Conservation (phyloP, 129 eudicot genomes). For the Flaveria trinervia region DNA sequence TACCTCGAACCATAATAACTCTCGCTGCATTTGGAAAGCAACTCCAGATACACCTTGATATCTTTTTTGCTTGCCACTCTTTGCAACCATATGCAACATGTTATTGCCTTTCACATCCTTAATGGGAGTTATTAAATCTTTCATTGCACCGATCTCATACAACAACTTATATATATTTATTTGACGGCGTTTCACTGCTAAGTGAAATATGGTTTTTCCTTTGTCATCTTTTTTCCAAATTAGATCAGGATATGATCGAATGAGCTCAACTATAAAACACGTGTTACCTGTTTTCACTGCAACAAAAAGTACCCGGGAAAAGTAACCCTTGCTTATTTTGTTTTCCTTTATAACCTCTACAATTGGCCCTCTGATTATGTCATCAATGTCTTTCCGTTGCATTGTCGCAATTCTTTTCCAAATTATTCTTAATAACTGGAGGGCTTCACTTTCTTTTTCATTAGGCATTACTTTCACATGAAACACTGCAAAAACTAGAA, state of each 20-base stretch:
- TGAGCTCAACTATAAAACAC: constrained; percentile 12
- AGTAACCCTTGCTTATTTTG: neutral
- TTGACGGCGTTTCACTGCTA: constrained; percentile 18
- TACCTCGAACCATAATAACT: constrained; percentile 24
- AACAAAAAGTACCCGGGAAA: constrained; percentile 10
- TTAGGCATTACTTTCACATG: neutral
- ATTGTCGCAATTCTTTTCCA: neutral
- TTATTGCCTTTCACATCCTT: neutral
- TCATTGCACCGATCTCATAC: constrained; percentile 26
- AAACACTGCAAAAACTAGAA: neutral
- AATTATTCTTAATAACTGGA: constrained; percentile 7
- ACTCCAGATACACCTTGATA: constrained; percentile 15
- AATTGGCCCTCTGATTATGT: constrained; percentile 20
- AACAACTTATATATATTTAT: constrained; percentile 15
- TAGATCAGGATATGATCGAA: constrained; percentile 20
- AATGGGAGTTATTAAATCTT: constrained; percentile 16
- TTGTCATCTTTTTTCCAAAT: constrained; percentile 20
- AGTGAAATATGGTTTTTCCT: constrained; percentile 14
- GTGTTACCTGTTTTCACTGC: constrained; percentile 17
- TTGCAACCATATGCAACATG: constrained; percentile 22
- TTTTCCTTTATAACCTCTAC: neutral
- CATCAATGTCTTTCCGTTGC: constrained; percentile 3
- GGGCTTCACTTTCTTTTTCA: constrained; percentile 8
- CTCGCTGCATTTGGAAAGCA: constrained; percentile 25
- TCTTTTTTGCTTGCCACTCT: neutral